A percentile compares a stretch with the other conserved stretches of the same genome.
Conservation (phyloP, 768 basidiomycete genomes). For the Dictyophora rubrovolvata region DNA sequence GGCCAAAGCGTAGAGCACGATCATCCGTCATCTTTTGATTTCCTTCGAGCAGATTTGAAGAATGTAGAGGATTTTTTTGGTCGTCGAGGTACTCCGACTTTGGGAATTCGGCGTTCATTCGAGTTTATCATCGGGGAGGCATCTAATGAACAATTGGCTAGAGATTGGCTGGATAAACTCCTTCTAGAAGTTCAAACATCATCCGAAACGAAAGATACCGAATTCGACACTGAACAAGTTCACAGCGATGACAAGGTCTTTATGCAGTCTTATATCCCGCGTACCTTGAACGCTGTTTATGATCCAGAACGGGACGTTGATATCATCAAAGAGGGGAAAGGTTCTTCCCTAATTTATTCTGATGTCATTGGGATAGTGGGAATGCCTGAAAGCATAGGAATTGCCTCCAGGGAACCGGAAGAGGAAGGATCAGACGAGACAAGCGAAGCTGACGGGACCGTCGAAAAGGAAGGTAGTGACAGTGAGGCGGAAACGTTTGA, state of each 20-base stretch:
- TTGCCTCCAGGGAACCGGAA: slow-evolving; percentile 12
- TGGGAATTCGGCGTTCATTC: slow-evolving; percentile 77
- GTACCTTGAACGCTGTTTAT: slow-evolving; percentile 83
- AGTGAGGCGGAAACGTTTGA: slow-evolving; percentile 24
- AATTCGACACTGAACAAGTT: slow-evolving; percentile 13
- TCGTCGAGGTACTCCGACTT: slow-evolving; percentile 57
- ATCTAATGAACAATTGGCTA: slow-evolving; percentile 23
- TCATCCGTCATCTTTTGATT: slow-evolving; percentile 93
- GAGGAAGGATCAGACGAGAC: slow-evolving; percentile 25
- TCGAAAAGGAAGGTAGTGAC: slow-evolving; percentile 23
- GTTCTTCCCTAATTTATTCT: slow-evolving; percentile 72
- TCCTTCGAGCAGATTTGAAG: slow-evolving; percentile 82
- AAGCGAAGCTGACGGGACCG: slow-evolving; percentile 27
- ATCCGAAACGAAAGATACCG: slow-evolving; percentile 13
- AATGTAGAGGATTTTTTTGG: slow-evolving; percentile 92
- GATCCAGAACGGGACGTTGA: slow-evolving; percentile 92
- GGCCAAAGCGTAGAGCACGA: slow-evolving; percentile 98
- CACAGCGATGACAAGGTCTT: slow-evolving; percentile 85
- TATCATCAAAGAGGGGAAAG: slow-evolving; percentile 58
- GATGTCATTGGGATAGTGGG: slow-evolving; percentile 73
- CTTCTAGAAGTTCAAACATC: slow-evolving; percentile 1
- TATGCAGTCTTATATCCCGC: slow-evolving; percentile 84
- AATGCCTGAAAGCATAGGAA: slow-evolving; percentile 15
- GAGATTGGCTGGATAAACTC: slow-evolving; percentile 39
- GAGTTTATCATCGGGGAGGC: slow-evolving; percentile 73